Evolutionary conservation across 768 basidiomycete genomes (phyloP).

Genomic region (Cystofilobasidium ferigula): DNA sequence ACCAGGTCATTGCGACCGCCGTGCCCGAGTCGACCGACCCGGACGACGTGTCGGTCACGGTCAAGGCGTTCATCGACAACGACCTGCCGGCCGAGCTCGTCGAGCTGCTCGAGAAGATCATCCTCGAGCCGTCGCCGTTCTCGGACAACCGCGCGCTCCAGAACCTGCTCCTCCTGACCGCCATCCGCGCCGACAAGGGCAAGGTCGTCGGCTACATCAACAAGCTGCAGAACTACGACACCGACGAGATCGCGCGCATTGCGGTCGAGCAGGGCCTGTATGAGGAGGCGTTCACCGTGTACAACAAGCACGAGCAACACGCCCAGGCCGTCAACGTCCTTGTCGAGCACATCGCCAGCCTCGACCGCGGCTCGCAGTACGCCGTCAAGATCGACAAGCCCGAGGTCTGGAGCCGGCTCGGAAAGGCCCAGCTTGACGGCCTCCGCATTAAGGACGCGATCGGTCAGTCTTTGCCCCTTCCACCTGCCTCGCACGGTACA

Average conservation of each 20-base stretch:
- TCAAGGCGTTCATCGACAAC: conserved; percentile 95
- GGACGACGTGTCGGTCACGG: conserved; percentile 94
- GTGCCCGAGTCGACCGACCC: conserved; percentile 94
- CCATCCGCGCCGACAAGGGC: conserved; percentile 94
- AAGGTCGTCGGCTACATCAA: conserved; percentile 98
- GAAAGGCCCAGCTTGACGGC: conserved; percentile 97
- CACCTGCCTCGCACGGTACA: neutral
- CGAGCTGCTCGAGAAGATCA: conserved; percentile 95
- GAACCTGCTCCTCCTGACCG: conserved; percentile 85
- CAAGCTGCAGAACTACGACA: conserved; percentile 90
- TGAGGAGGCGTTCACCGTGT: conserved; percentile 93
- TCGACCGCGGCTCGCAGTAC: conserved; percentile 91
- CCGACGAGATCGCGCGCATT: conserved; percentile 87
- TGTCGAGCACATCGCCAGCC: conserved; percentile 94
- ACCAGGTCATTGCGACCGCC: conserved; percentile 88
- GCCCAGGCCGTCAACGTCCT: conserved; percentile 93
- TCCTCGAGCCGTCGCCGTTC: conserved; percentile 93
- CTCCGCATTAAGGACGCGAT: conserved; percentile 96
- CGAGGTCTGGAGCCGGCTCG: conserved; percentile 92
- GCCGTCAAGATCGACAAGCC: conserved; percentile 93
- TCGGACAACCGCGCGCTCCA: conserved; percentile 94
- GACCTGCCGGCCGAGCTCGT: conserved; percentile 95
- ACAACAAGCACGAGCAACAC: conserved; percentile 93
- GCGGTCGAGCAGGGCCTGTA: conserved; percentile 90
- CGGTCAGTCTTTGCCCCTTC: conserved; percentile 45